These are phyloP conservation scores for Fusarium sp. DNA, from an alignment of 2,329 filamentous ascomycete species.

Conservation along the genomic window DNA sequence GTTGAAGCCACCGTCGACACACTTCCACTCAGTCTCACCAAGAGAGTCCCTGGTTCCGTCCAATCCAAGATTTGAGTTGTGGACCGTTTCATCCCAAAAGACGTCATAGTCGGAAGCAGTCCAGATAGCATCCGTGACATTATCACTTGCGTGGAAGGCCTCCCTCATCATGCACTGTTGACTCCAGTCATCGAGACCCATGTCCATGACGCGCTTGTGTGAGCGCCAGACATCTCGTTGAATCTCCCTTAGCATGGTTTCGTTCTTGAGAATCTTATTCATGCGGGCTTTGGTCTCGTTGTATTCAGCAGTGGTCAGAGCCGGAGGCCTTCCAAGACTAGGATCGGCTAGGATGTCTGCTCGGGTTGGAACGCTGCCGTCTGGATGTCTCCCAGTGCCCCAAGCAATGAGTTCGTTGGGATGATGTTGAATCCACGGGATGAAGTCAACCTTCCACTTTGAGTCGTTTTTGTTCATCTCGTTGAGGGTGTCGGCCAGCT, in stretches of 20 bases:
- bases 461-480: constrained; percentile 65
- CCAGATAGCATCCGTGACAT: constrained; percentile 18
- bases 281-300: constrained; percentile 20
- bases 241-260: constrained; percentile 15
- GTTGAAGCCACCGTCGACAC: constrained; percentile 21
- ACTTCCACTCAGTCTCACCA: constrained; percentile 27
- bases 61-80: constrained; percentile 25
- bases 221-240: constrained; percentile 20
- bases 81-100: constrained; percentile 29
- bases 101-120: constrained; percentile 23
- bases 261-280: constrained; percentile 32
- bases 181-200: constrained; percentile 19
- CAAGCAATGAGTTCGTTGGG: constrained; percentile 23
- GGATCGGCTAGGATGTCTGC: constrained; percentile 8
- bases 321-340: constrained; percentile 1
- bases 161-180: constrained; percentile 21
- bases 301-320: constrained; percentile 7
- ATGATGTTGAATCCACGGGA: constrained; percentile 67
- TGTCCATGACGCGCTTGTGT: constrained; percentile 10
- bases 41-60: constrained; percentile 11
- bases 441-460: constrained; percentile 68
- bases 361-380: constrained; percentile 9
- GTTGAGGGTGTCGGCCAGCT: constrained; percentile 71
- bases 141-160: constrained; percentile 9
- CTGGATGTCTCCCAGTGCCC: neutral